Conservation (phyloP, 2,329 filamentous ascomycete genomes). For the Coniella lustricola region DNA sequence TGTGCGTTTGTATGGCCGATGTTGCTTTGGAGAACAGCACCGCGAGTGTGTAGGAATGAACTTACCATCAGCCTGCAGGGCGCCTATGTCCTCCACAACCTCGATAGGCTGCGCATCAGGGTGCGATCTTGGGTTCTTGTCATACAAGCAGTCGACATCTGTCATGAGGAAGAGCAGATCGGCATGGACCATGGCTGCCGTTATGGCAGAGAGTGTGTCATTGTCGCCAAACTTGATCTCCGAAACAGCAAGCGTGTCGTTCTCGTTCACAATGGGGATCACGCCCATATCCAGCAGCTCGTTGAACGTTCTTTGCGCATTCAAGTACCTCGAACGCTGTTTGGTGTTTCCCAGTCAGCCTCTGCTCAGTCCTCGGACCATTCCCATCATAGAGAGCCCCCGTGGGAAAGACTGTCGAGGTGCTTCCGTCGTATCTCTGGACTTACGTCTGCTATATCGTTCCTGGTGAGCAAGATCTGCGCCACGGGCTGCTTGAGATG, state of each 20-base stretch:
- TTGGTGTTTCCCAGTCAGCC: constrained; percentile 19
- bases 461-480: constrained; percentile 88
- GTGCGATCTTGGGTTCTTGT: constrained; percentile 83
- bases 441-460: constrained; percentile 87
- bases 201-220: constrained; percentile 93
- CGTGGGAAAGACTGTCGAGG: background rate
- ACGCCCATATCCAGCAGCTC: constrained; percentile 91
- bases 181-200: constrained; percentile 92
- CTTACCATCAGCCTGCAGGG: constrained; percentile 72
- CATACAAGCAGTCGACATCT: constrained; percentile 94
- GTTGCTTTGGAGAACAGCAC: no score
- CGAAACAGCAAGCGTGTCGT: constrained; percentile 91
- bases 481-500: constrained; percentile 87
- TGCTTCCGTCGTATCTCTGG: background rate
- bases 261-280: constrained; percentile 97
- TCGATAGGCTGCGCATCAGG: constrained; percentile 85
- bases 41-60: background rate
- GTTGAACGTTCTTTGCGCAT: constrained; percentile 90
- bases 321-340: constrained; percentile 84
- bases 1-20: no score
- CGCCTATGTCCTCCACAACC: constrained; percentile 81
- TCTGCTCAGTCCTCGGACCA: background rate
- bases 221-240: constrained; percentile 99
- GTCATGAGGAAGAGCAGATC: constrained; percentile 98
- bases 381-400: no score